Evolutionary conservation across 2,329 filamentous ascomycete species (phyloP).

Genomic region (Fusarium sp.): DNA sequence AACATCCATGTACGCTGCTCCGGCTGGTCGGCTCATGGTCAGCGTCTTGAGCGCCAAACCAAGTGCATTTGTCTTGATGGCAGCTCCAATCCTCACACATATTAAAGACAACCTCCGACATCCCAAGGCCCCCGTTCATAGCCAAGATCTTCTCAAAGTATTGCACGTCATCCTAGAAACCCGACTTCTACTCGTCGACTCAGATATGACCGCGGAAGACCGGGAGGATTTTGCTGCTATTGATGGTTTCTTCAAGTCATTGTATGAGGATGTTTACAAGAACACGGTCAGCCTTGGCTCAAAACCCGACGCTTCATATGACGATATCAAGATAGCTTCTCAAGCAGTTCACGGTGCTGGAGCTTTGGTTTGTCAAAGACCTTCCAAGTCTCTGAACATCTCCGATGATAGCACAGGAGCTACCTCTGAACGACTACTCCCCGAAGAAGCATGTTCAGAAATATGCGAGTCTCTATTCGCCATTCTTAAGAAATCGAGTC

Average conservation of each 20-base stretch:
- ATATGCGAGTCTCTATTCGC: conserved; percentile 53
- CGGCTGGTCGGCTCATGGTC: conserved; percentile 64
- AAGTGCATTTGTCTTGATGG: conserved; percentile 60
- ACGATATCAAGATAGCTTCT: conserved; percentile 55
- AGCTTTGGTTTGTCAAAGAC: conserved; percentile 56
- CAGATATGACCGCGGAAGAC: conserved; percentile 50
- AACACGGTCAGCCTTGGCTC: conserved; percentile 49
- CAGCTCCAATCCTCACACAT: conserved; percentile 59
- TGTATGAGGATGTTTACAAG: conserved; percentile 59
- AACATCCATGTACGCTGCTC: conserved; percentile 63
- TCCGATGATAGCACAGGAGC: conserved; percentile 4
- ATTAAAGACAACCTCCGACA: conserved; percentile 63
- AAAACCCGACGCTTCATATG: conserved; percentile 47
- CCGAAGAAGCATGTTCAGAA: conserved; percentile 50
- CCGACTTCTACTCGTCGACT: conserved; percentile 54
- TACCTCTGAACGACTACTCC: conserved; percentile 48
- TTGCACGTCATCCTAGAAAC: conserved; percentile 63
- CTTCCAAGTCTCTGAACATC: conserved; percentile 33
- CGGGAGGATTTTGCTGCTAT: conserved; percentile 52
- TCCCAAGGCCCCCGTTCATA: conserved; percentile 61
- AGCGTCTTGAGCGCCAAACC: conserved; percentile 62
- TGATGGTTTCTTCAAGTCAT: conserved; percentile 52
- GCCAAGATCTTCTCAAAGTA: conserved; percentile 62
- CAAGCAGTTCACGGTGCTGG: conserved; percentile 60
- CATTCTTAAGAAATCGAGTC: conserved; percentile 44